Evolutionary conservation across 352 stramenopile species (phyloP).

Genomic region (Paralagenidium karlingii): DNA sequence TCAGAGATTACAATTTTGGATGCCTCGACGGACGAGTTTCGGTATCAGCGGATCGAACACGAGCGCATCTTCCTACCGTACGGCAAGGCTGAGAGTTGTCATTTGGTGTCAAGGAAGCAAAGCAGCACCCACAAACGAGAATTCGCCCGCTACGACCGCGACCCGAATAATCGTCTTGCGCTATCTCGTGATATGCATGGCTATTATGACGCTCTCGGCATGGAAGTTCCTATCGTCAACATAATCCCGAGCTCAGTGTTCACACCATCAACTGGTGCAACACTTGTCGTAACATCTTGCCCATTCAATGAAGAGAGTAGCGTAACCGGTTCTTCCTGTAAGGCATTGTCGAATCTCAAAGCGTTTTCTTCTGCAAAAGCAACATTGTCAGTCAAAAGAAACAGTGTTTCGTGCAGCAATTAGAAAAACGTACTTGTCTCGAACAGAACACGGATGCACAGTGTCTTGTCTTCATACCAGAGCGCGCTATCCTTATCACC

Average conservation of each 20-base stretch:
- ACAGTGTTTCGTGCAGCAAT: not conserved
- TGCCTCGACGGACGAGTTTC: constrained; percentile 4
- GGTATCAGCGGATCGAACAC: constrained; percentile 3
- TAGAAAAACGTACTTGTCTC: constrained; percentile 3
- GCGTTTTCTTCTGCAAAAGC: constrained; percentile 4
- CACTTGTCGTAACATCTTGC: constrained; percentile 3
- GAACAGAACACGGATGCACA: constrained; percentile 7
- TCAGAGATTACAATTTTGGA: constrained; percentile 6
- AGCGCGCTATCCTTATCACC: constrained; percentile 3
- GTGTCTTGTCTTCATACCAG: constrained; percentile 6
- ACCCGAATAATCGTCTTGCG: constrained; percentile 3
- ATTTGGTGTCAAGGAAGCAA: constrained; percentile 7
- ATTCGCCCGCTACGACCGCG: constrained; percentile 2
- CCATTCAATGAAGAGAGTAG: constrained; percentile 1
- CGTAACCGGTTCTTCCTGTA: constrained; percentile 1
- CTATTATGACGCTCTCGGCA: constrained; percentile 3
- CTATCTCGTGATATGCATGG: constrained; percentile 1
- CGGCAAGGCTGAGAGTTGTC: constrained; percentile 7
- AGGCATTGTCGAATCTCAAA: constrained; percentile 5
- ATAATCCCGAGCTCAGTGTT: constrained; percentile 3
- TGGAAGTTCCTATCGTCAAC: constrained; percentile 1
- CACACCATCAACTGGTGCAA: constrained; percentile 1
- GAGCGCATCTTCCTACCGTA: constrained; percentile 4
- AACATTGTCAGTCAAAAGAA: not conserved
- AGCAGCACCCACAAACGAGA: constrained; percentile 2